These are phyloP conservation scores for Cerrena zonata DNA, from an alignment of 1,284 basidiomycete species.

Conservation along the genomic window DNA sequence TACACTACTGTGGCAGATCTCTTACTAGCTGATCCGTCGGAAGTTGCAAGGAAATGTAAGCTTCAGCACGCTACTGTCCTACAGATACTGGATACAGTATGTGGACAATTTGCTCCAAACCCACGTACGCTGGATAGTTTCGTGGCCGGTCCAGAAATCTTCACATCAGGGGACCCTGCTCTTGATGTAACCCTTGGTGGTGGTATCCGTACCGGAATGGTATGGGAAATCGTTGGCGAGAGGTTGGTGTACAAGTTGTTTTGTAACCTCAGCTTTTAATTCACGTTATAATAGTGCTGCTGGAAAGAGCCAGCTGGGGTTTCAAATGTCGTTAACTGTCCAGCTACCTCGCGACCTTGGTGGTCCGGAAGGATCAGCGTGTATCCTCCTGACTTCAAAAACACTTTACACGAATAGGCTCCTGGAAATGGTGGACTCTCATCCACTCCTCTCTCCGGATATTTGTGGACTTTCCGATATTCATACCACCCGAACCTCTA, in stretches of 20 bases:
- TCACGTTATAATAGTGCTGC: slow-evolving; percentile 51
- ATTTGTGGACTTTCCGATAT: slow-evolving; percentile 59
- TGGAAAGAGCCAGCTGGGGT: slow-evolving; percentile 82
- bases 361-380: slow-evolving; percentile 56
- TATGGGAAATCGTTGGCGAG: slow-evolving; percentile 85
- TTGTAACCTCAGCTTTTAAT: neutral
- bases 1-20: slow-evolving; percentile 41
- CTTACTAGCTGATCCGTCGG: slow-evolving; percentile 40
- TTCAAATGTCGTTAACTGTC: slow-evolving; percentile 71
- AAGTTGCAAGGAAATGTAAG: slow-evolving; percentile 50
- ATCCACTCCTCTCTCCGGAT: slow-evolving; percentile 43
- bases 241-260: slow-evolving; percentile 45
- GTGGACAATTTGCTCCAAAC: slow-evolving; percentile 31
- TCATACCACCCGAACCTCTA: slow-evolving; percentile 56
- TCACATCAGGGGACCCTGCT: slow-evolving; percentile 64
- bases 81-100: slow-evolving; percentile 43
- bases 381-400: slow-evolving; percentile 72
- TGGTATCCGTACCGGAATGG: slow-evolving; percentile 67
- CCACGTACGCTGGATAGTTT: slow-evolving; percentile 35
- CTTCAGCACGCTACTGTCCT: slow-evolving; percentile 44
- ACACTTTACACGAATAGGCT: slow-evolving; percentile 66
- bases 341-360: slow-evolving; percentile 56
- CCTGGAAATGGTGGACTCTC: slow-evolving; percentile 45
- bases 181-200: slow-evolving; percentile 69
- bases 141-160: slow-evolving; percentile 34